phyloP scores from a whole-genome alignment of 164 flowering plant genomes.

The Piper betle region DNA sequence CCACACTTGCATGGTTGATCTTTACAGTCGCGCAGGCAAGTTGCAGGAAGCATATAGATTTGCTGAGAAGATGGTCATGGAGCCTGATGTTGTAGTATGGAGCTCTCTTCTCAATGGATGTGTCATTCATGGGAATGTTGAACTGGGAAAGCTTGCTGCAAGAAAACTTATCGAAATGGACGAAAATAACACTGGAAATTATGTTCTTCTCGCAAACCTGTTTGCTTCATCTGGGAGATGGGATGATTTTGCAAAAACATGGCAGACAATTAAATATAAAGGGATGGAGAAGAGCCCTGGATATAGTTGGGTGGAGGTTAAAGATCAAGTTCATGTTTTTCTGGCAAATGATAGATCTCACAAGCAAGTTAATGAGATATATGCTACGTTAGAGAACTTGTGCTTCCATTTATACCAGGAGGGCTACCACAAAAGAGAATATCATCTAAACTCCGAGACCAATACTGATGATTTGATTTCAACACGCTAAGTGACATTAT shows the following conservation, averaged over 20 bases:
- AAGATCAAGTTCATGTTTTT: slow-evolving; percentile 40
- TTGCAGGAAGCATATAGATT: slow-evolving; percentile 38
- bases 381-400: slow-evolving; percentile 24
- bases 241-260: slow-evolving; percentile 35
- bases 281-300: slow-evolving; percentile 58
- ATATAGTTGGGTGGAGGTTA: slow-evolving; percentile 70
- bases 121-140: slow-evolving; percentile 28
- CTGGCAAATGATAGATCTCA: slow-evolving; percentile 52
- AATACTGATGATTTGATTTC: background rate
- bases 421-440: background rate
- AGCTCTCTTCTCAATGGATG: slow-evolving; percentile 59
- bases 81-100: slow-evolving; percentile 50
- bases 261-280: slow-evolving; percentile 34
- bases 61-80: slow-evolving; percentile 24
- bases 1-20: slow-evolving; percentile 63
- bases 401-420: slow-evolving; percentile 27
- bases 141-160: slow-evolving; percentile 47
- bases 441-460: background rate
- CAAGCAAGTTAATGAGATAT: slow-evolving; percentile 33
- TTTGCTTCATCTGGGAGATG: slow-evolving; percentile 51
- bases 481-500: background rate
- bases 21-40: slow-evolving; percentile 44
- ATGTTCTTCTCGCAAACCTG: slow-evolving; percentile 44
- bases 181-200: slow-evolving; percentile 40
- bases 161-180: slow-evolving; percentile 39